Evolutionary conservation across 23 red algal species (phyloP).

Genomic region (Gracilaria domingensis): DNA sequence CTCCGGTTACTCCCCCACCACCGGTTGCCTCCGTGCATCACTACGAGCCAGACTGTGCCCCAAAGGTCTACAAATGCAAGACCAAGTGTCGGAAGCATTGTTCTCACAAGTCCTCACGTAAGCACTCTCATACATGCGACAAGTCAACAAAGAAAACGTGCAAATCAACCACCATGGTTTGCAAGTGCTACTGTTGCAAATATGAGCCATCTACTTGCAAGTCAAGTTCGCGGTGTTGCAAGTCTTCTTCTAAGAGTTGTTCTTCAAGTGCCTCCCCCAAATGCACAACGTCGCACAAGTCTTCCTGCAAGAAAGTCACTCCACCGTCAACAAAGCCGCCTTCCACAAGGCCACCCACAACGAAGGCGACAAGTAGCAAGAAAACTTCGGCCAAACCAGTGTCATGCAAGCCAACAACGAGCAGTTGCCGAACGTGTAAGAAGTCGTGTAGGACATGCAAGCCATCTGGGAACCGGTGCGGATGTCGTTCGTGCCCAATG

Average conservation of each 20-base stretch:
- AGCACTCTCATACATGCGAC: slow-evolving; percentile 27
- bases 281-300: neutral
- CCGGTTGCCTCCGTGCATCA: slow-evolving; percentile 59
- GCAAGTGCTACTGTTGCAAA: slow-evolving; percentile 36
- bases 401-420: slow-evolving; percentile 3
- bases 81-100: slow-evolving; percentile 39
- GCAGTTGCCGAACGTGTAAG: slow-evolving; percentile 27
- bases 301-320: neutral
- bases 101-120: slow-evolving; percentile 8
- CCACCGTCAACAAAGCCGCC: slow-evolving; percentile 16
- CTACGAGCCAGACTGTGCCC: slow-evolving; percentile 36
- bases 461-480: slow-evolving; percentile 35
- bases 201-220: slow-evolving; percentile 33
- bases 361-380: slow-evolving; percentile 8
- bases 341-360: slow-evolving; percentile 15
- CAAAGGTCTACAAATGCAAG: slow-evolving; percentile 16
- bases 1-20: slow-evolving; percentile 44
- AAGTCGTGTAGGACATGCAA: slow-evolving; percentile 28
- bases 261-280: slow-evolving; percentile 1
- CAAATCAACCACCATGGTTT: slow-evolving; percentile 26
- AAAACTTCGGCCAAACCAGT: neutral
- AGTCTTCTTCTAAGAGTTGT: slow-evolving; percentile 11
- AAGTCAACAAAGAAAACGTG: slow-evolving; percentile 38
- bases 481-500: slow-evolving; percentile 3
- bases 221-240: slow-evolving; percentile 35